Evolutionary conservation across 305 asterid genomes (phyloP).

Genomic region (Fraxinus paxiana): DNA sequence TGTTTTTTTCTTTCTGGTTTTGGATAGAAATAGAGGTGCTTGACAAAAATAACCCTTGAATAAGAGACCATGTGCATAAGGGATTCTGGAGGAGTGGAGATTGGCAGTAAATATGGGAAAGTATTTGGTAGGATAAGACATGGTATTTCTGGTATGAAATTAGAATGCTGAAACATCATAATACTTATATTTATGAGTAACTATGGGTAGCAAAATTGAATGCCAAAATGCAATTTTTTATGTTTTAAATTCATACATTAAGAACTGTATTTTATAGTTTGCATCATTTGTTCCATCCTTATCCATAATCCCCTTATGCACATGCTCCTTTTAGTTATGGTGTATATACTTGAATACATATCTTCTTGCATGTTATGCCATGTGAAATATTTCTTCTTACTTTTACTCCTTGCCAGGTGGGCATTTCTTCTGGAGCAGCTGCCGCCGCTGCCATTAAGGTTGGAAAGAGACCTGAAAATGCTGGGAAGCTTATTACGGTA

Average conservation of each 20-base stretch:
- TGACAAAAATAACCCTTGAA: background rate
- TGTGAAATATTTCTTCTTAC: constrained; percentile 10
- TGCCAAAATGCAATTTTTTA: background rate
- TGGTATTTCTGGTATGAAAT: background rate
- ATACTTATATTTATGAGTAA: background rate
- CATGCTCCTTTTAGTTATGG: background rate
- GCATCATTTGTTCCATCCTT: background rate
- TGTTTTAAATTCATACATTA: background rate
- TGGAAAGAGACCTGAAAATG: constrained; percentile 93
- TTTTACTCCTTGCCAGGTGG: constrained; percentile 52
- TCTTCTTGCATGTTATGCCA: constrained; percentile 1
- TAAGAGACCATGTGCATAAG: background rate
- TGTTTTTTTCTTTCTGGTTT: background rate
- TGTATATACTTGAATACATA: background rate
- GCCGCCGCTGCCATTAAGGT: constrained; percentile 85
- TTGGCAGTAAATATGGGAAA: background rate
- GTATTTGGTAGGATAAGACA: background rate
- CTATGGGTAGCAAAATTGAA: background rate
- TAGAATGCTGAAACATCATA: background rate
- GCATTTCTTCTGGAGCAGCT: constrained; percentile 99
- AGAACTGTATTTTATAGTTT: background rate
- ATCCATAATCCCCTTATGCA: background rate
- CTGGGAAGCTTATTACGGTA: constrained; percentile 92
- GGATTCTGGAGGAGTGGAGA: background rate
- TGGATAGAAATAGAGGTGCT: background rate